Evolutionary conservation across 352 stramenopile species (phyloP).

Genomic region (Phytopythium cucurbitacearum): DNA sequence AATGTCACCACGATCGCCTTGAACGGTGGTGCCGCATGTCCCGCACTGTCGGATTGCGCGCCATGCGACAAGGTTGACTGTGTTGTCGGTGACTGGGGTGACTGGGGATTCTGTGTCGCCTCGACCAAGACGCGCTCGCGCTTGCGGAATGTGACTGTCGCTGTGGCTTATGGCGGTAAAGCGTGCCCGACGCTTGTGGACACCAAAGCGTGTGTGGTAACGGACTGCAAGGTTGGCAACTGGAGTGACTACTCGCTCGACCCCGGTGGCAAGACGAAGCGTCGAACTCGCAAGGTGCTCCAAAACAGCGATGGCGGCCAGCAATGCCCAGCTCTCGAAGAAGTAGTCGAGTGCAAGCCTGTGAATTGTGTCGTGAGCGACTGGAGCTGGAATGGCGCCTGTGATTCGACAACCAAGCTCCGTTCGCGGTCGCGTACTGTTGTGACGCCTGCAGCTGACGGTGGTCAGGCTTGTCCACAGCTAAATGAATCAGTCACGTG

Average conservation of each 20-base stretch:
- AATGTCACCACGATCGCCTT: constrained; percentile 24
- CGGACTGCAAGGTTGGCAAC: constrained; percentile 41
- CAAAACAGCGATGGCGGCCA: constrained; percentile 30
- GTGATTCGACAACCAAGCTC: constrained; percentile 22
- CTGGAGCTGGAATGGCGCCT: constrained; percentile 49
- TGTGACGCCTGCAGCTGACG: constrained; percentile 19
- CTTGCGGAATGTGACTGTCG: constrained; percentile 18
- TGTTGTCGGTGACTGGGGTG: constrained; percentile 31
- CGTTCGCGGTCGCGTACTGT: constrained; percentile 24
- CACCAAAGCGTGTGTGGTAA: constrained; percentile 32
- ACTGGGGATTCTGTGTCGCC: constrained; percentile 27
- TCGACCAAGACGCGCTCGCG: constrained; percentile 26
- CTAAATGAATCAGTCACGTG: constrained; percentile 28
- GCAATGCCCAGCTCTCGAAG: constrained; percentile 34
- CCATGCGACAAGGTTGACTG: constrained; percentile 44
- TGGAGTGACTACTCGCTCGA: constrained; percentile 47
- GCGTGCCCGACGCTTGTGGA: constrained; percentile 33
- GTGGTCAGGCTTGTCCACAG: constrained; percentile 19
- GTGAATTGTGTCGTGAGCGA: constrained; percentile 51
- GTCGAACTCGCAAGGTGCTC: constrained; percentile 27
- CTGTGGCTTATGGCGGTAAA: constrained; percentile 27
- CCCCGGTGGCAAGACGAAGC: constrained; percentile 32
- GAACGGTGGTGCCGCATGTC: constrained; percentile 21
- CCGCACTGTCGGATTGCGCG: constrained; percentile 17
- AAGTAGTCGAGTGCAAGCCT: constrained; percentile 47